phyloP scores from a whole-genome alignment of 2,329 filamentous ascomycete genomes.

The Fusarium austroafricanum region DNA sequence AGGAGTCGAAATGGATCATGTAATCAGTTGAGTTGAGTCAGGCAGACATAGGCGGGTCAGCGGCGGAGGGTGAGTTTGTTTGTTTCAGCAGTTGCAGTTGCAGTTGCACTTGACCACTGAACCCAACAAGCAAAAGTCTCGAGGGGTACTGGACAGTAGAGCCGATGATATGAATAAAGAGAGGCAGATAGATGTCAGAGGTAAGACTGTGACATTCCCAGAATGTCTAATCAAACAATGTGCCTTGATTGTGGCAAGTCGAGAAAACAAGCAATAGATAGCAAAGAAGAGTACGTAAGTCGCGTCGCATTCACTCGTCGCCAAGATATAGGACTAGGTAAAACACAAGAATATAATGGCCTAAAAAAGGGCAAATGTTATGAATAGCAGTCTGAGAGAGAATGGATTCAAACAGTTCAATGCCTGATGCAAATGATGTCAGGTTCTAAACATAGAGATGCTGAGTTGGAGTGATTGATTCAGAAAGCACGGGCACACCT shows the following conservation, averaged over 20 bases:
- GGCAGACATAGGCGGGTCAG: conserved; percentile 35
- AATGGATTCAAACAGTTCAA: conserved; percentile 3
- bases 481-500: conserved; percentile 5
- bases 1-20: conserved; percentile 45
- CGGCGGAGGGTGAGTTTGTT: conserved; percentile 12
- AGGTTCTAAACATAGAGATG: conserved; percentile 21
- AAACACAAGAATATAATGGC: conserved; percentile 2
- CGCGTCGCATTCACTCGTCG: conserved; percentile 23
- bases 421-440: conserved; percentile 29
- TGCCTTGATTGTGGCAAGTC: conserved; percentile 12
- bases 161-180: background rate
- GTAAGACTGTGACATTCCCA: conserved; percentile 26
- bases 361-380: conserved; percentile 8
- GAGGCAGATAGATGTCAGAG: background rate
- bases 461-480: background rate
- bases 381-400: background rate
- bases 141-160: background rate
- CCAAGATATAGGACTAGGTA: background rate
- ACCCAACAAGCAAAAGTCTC: conserved; percentile 7
- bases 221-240: conserved; percentile 25
- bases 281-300: background rate
- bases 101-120: conserved; percentile 9
- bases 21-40: conserved; percentile 39
- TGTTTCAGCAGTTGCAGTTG: conserved; percentile 6
- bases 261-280: conserved; percentile 2